A percentile compares a stretch with the other conserved stretches of the same genome.
phyloP scores from a whole-genome alignment of 164 flowering plant species.

The Magnolia sinica region DNA sequence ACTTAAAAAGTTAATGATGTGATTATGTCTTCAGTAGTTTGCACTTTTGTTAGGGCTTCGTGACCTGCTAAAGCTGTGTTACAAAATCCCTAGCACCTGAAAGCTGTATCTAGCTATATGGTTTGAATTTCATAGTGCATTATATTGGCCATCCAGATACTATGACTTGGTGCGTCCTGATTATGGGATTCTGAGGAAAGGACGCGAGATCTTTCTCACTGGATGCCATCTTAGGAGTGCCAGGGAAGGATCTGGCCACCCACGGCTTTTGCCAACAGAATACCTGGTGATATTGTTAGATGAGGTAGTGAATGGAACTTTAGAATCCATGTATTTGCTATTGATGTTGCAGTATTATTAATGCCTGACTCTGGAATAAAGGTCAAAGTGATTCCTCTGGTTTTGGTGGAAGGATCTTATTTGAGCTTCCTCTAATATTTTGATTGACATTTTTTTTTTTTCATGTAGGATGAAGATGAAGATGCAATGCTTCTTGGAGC shows the following conservation, averaged over 20 bases:
- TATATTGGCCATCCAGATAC: conserved; percentile 40
- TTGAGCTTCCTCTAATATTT: background rate
- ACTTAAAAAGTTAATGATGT: background rate
- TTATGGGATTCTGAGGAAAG: conserved; percentile 70
- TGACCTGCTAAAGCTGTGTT: background rate
- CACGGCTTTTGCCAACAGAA: conserved; percentile 87
- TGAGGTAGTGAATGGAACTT: conserved; percentile 50
- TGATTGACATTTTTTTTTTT: conserved; percentile 2
- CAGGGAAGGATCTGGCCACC: conserved; percentile 49
- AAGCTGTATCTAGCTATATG: background rate
- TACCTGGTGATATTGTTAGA: conserved; percentile 75
- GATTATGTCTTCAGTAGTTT: background rate
- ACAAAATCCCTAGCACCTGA: background rate
- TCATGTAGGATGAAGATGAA: conserved; percentile 78
- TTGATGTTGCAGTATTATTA: background rate
- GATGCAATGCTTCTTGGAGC: conserved; percentile 93
- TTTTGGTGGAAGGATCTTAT: background rate
- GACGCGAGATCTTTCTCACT: conserved; percentile 76
- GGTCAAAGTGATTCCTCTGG: background rate
- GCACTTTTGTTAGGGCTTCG: background rate
- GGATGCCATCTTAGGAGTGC: conserved; percentile 81
- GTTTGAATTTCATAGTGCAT: conserved; percentile 6
- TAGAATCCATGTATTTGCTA: background rate
- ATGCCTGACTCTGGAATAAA: background rate
- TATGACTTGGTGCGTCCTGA: conserved; percentile 62